A percentile compares a stretch with the other conserved stretches of the same genome.
These are phyloP conservation scores for Madurella fahalii DNA, from an alignment of 2,329 filamentous ascomycete genomes.

Conservation along the genomic window DNA sequence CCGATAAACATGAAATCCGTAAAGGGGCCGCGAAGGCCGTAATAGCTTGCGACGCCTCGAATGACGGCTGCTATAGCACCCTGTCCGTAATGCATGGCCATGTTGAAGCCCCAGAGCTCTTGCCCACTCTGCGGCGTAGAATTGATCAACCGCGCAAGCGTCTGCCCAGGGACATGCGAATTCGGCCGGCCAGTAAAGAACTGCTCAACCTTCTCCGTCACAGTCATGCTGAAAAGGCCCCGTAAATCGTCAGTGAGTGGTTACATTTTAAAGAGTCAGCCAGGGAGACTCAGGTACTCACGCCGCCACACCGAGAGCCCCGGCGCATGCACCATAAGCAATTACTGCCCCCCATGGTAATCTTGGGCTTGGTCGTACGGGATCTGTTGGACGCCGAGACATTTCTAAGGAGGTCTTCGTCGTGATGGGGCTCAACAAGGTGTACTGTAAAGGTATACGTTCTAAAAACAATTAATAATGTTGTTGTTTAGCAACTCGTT, in stretches of 20 bases:
- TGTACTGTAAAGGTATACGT: too few relatives aligned
- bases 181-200: slow-evolving; percentile 19
- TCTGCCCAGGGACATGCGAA: slow-evolving; percentile 22
- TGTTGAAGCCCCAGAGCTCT: slow-evolving; percentile 21
- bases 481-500: too few relatives aligned
- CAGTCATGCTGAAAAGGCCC: slow-evolving; percentile 19
- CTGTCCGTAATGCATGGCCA: slow-evolving; percentile 26
- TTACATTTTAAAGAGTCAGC: neutral
- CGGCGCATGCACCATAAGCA: slow-evolving; percentile 17
- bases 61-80: slow-evolving; percentile 19
- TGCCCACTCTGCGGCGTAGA: slow-evolving; percentile 1
- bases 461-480: too few relatives aligned
- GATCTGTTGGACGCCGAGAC: slow-evolving; percentile 13
- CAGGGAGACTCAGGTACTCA: neutral
- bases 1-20: slow-evolving; percentile 24
- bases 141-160: slow-evolving; percentile 17
- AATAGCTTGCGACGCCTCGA: slow-evolving; percentile 15
- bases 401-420: neutral
- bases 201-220: slow-evolving; percentile 21
- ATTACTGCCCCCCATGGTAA: slow-evolving; percentile 18
- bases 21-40: slow-evolving; percentile 20
- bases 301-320: slow-evolving; percentile 22
- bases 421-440: too few relatives aligned
- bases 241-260: neutral
- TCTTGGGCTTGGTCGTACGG: slow-evolving; percentile 2